Conservation (phyloP, 1,284 basidiomycete genomes). For the Psilocybe mexicana region DNA sequence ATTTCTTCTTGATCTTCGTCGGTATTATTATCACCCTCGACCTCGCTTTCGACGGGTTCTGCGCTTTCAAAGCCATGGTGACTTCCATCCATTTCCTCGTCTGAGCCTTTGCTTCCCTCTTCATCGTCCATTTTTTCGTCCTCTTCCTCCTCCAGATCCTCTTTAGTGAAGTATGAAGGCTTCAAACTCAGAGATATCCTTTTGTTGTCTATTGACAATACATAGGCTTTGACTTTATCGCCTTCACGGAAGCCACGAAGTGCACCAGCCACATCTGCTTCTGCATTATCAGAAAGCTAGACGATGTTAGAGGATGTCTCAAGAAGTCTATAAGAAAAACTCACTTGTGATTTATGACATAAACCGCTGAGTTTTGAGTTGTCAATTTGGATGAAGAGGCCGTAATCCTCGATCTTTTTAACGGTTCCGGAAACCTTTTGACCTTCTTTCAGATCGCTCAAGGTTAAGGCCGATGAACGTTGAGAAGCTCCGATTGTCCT, state of each 20-base stretch:
- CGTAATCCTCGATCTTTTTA: slow-evolving; percentile 84
- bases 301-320: not conserved
- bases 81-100: slow-evolving; percentile 9
- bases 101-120: slow-evolving; percentile 1
- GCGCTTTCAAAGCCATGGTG: not conserved
- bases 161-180: slow-evolving; percentile 79
- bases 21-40: slow-evolving; percentile 23
- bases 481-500: slow-evolving; percentile 55
- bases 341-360: slow-evolving; percentile 91
- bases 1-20: slow-evolving; percentile 42
- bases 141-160: slow-evolving; percentile 43
- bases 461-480: slow-evolving; percentile 40
- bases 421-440: slow-evolving; percentile 78
- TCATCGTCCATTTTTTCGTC: slow-evolving; percentile 16
- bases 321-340: slow-evolving; percentile 15
- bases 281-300: slow-evolving; percentile 83
- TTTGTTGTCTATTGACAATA: slow-evolving; percentile 79
- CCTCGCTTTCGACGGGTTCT: slow-evolving; percentile 13
- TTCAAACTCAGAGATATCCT: slow-evolving; percentile 90
- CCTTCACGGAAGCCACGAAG: slow-evolving; percentile 85
- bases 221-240: slow-evolving; percentile 81
- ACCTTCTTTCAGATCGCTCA: slow-evolving; percentile 68
- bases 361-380: slow-evolving; percentile 85
- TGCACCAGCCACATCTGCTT: slow-evolving; percentile 76
- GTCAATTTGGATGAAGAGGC: slow-evolving; percentile 89